Evolutionary conservation across 78 protist species (phyloP), one percentile per base, ranked within the genome.

Genomic region (Creolimax fragrantissima): DNA sequence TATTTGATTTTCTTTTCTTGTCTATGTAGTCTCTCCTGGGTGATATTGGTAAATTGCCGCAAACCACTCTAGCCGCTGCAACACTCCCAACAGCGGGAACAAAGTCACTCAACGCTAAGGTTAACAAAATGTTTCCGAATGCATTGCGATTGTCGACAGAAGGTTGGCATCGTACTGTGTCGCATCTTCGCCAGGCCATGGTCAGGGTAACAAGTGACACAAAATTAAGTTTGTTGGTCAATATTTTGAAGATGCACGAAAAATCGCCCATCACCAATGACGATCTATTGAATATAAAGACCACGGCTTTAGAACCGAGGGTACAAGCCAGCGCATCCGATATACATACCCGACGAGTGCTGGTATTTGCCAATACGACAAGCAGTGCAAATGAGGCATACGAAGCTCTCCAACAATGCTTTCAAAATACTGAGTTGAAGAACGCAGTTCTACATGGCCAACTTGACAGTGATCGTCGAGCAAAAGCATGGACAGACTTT

Each of bases 151-250:
- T 83, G 41, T 5, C 17, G 44, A 83, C 42, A 6, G 42, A 83
- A 1, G 86, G 86, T 5, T 39, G 32, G 44, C 35, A 85, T 39
- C 89, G 89, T 45, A 5, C 89, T 35, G 89, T 37, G 39, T 39
- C 35, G 32, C 24, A 4, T 32, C 86, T 89, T 32, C 39, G 39
- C 43, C 35, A 43, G 41, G 84, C 24, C 11, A 35, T 41, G 92
- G 67, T 89, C n/a, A 81, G 42, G 67, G 89, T 17, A 45, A n/a
- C 7, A 35, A 42, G 66, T 35, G 17, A n/a, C 5, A 91, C 94
- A 5, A 96, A 96, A 90, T 93, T 94, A 35, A 42, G 94, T 89
- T 92, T 96, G 44, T 93, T 95, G 67, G 92, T 95, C 35, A 96
- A 95, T 39, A 94, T 96, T 35, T 86, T 95, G 93, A 58, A 58